Conservation (phyloP, 805 yeast genomes). For the Candida ipomoeae region DNA sequence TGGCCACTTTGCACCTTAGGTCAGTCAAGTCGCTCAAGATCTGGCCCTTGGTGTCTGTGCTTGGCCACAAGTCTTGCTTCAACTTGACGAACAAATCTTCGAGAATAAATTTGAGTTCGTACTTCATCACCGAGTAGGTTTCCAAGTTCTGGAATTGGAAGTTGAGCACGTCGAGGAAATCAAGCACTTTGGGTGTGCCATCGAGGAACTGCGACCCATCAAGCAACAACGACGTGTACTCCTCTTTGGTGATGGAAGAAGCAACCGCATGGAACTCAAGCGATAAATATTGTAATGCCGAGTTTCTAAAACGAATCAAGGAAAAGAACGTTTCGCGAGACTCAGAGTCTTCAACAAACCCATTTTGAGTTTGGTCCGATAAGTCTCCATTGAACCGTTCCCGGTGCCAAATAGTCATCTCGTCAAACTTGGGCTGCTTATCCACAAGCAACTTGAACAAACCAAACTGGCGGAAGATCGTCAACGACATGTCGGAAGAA, state of each 20-base stretch:
- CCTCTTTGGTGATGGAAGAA: slow-evolving; percentile 47
- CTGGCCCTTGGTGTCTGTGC: slow-evolving; percentile 3
- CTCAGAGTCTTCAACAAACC: slow-evolving; percentile 28
- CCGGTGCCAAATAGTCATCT: slow-evolving; percentile 52
- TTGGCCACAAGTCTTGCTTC: slow-evolving; percentile 7
- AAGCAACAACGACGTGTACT: slow-evolving; percentile 52
- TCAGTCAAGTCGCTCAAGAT: slow-evolving; percentile 24
- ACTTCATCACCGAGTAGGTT: slow-evolving; percentile 31
- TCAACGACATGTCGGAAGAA: slow-evolving; percentile 49
- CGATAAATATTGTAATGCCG: slow-evolving; percentile 60
- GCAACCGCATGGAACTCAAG: slow-evolving; percentile 62
- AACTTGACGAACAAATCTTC: slow-evolving; percentile 22
- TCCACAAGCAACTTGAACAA: slow-evolving; percentile 51
- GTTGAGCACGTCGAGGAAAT: slow-evolving; percentile 64
- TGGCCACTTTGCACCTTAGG: slow-evolving; percentile 21
- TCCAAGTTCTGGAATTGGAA: slow-evolving; percentile 46
- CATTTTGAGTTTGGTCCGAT: slow-evolving; percentile 23
- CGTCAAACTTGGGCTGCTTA: slow-evolving; percentile 52
- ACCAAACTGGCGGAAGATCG: slow-evolving; percentile 46
- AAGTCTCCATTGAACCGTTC: slow-evolving; percentile 42
- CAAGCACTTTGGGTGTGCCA: slow-evolving; percentile 64
- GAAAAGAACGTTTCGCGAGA: slow-evolving; percentile 53
- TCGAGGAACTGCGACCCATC: slow-evolving; percentile 45
- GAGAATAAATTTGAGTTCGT: slow-evolving; percentile 26
- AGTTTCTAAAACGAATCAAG: slow-evolving; percentile 58